These are phyloP conservation scores for Datura wrightii DNA, from an alignment of 257 asterid genomes.

Conservation along the genomic window DNA sequence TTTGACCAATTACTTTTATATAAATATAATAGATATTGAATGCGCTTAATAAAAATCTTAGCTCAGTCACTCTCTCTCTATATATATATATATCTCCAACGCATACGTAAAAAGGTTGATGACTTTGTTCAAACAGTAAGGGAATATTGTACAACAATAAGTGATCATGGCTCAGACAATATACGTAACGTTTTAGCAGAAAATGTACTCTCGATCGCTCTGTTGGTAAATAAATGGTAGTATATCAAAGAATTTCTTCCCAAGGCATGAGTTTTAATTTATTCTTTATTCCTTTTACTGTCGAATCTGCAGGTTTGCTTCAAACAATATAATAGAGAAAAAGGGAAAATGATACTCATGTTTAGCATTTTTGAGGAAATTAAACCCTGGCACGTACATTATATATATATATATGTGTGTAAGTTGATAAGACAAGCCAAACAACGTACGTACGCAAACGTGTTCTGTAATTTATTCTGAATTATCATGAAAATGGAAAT, in stretches of 20 bases:
- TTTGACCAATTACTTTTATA: too few relatives aligned
- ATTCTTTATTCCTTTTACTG: too few relatives aligned
- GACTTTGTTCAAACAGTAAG: background rate
- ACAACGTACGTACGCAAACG: background rate
- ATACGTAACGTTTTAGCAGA: background rate
- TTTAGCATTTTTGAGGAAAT: background rate
- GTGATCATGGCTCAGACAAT: background rate
- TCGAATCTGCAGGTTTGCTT: background rate
- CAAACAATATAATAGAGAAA: background rate
- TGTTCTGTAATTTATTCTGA: constrained; percentile 20
- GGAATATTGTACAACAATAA: constrained; percentile 22
- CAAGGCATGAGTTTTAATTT: too few relatives aligned
- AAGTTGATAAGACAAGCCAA: constrained; percentile 14
- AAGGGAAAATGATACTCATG: background rate
- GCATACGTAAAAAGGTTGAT: background rate
- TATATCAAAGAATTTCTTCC: background rate
- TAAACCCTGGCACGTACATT: background rate
- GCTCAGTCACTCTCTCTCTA: too few relatives aligned
- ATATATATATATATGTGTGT: too few relatives aligned
- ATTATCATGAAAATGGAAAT: constrained; percentile 30
- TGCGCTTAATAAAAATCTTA: too few relatives aligned
- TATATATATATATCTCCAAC: too few relatives aligned
- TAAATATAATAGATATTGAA: too few relatives aligned
- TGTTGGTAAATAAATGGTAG: too few relatives aligned
- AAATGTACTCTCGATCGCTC: background rate